Evolutionary conservation across 345 rosid species (phyloP).

Genomic region (Clarkia xantiana): DNA sequence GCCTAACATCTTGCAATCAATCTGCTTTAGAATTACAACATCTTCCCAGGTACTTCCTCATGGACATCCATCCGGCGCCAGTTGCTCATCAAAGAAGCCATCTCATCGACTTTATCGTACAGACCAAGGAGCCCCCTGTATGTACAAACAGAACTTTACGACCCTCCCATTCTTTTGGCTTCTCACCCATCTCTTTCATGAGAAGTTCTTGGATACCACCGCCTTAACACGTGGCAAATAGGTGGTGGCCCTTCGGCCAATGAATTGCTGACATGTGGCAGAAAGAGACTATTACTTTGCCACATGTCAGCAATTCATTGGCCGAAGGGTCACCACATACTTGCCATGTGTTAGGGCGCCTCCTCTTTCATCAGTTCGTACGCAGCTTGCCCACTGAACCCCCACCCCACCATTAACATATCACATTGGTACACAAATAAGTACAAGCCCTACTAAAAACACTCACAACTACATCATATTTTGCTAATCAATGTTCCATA

Average conservation of each 20-base stretch:
- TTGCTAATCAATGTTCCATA: too few relatives aligned
- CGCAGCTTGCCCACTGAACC: constrained; percentile 68
- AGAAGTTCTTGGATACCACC: too few relatives aligned
- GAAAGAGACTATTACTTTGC: too few relatives aligned
- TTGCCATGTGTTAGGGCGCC: too few relatives aligned
- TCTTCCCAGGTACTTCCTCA: constrained; percentile 66
- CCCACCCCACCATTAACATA: background rate
- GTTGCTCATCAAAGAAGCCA: constrained; percentile 45
- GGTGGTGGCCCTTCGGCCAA: too few relatives aligned
- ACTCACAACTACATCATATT: too few relatives aligned
- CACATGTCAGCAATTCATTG: too few relatives aligned
- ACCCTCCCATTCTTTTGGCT: constrained; percentile 72
- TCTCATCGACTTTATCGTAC: constrained; percentile 66
- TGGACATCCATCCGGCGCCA: constrained; percentile 67
- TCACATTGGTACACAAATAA: background rate
- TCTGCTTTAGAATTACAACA: constrained; percentile 32
- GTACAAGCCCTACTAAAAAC: too few relatives aligned
- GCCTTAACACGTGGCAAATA: too few relatives aligned
- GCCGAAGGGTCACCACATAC: too few relatives aligned
- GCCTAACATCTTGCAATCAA: background rate
- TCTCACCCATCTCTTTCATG: constrained; percentile 61
- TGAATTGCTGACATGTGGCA: too few relatives aligned
- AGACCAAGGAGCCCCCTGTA: constrained; percentile 82
- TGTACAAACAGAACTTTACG: constrained; percentile 69
- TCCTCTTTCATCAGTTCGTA: constrained; percentile 62